Conservation (phyloP, 768 basidiomycete genomes). For the Rhodotorula diobovata region DNA sequence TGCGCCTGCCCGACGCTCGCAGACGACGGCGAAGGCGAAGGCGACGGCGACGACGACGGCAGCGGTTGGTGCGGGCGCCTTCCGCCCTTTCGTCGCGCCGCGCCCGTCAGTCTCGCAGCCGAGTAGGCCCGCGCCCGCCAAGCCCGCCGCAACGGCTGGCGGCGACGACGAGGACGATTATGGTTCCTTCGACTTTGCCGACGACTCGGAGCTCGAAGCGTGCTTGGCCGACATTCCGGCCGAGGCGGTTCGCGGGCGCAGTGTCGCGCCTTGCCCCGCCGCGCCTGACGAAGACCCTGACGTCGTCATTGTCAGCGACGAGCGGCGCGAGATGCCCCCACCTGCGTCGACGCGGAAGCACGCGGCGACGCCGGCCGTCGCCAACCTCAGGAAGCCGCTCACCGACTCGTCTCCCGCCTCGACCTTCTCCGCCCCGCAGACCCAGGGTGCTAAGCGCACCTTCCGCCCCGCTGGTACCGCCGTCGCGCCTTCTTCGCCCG, state of each 20-base stretch:
- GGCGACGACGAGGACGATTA: background rate
- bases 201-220: background rate
- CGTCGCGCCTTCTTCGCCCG: background rate
- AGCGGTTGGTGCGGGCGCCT: background rate
- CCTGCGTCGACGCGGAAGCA: background rate
- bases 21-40: background rate
- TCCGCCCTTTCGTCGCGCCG: constrained; percentile 26
- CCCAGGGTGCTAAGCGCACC: background rate
- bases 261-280: background rate
- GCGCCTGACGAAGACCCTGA: background rate
- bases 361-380: background rate
- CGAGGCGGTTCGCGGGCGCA: background rate
- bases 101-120: background rate
- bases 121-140: background rate
- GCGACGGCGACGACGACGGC: background rate
- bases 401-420: background rate
- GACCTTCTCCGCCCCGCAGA: background rate
- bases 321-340: background rate
- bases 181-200: constrained; percentile 1
- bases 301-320: background rate
- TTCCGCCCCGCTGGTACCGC: background rate
- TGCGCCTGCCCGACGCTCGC: background rate
- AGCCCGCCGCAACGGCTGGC: background rate
- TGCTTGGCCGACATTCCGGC: constrained; percentile 1
- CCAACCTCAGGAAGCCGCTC: background rate